A percentile compares a stretch with the other conserved stretches of the same genome.
These are phyloP conservation scores for Coniochaeta sp. DNA, from an alignment of 2,329 filamentous ascomycete species.

Conservation along the genomic window DNA sequence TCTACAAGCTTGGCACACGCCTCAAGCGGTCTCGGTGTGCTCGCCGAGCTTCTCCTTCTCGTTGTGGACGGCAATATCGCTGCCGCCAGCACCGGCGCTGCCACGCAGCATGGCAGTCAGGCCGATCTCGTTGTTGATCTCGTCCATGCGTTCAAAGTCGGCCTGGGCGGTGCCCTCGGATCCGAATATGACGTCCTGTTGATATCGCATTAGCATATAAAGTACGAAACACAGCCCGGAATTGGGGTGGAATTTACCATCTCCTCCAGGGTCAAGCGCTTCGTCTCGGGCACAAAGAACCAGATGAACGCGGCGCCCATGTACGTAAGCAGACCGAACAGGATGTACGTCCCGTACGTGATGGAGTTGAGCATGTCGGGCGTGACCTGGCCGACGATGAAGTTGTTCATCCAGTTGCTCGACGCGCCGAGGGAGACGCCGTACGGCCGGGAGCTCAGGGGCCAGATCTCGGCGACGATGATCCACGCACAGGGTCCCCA, in stretches of 20 bases:
- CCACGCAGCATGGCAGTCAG: slow-evolving; percentile 35
- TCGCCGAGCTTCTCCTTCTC: slow-evolving; percentile 15
- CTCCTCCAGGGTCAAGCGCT: slow-evolving; percentile 56
- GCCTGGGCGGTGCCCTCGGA: slow-evolving; percentile 58
- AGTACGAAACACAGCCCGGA: not conserved
- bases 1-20: not conserved
- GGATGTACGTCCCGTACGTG: slow-evolving; percentile 63
- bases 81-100: slow-evolving; percentile 9
- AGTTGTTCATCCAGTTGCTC: slow-evolving; percentile 58
- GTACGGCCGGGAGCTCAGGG: slow-evolving; percentile 60
- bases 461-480: slow-evolving; percentile 68
- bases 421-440: slow-evolving; percentile 63
- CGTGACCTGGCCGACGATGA: slow-evolving; percentile 62
- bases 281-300: slow-evolving; percentile 59
- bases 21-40: slow-evolving; percentile 1
- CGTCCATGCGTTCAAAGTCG: slow-evolving; percentile 64
- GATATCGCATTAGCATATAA: not conserved
- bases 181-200: slow-evolving; percentile 57
- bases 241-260: slow-evolving; percentile 33
- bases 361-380: slow-evolving; percentile 60
- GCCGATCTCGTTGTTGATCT: slow-evolving; percentile 65
- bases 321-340: slow-evolving; percentile 60
- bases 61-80: slow-evolving; percentile 11
- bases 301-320: slow-evolving; percentile 55
- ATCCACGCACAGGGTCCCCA: slow-evolving; percentile 75